Base-by-base conservation (phyloP, 2,329 filamentous ascomycete genomes). In the Cladophialophora chaetospira region DNA sequence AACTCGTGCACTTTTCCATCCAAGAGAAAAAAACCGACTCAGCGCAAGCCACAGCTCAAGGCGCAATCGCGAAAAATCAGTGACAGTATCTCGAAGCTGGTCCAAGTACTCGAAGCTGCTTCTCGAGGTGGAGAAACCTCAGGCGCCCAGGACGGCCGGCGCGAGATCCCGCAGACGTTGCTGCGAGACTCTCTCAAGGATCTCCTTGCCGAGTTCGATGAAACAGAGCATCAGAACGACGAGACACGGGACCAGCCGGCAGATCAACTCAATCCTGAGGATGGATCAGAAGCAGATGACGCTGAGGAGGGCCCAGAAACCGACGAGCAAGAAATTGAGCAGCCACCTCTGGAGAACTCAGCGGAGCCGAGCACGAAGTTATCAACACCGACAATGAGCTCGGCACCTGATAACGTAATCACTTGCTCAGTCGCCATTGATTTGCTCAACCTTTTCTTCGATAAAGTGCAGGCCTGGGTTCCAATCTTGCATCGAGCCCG, bases 401-500 rank as follows among this genome's bases (percentile, higher is more conserved):
- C 50, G 5, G n/a, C 19, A 4, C 4, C 43, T 9, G 48, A 35
- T 25, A 46, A 17, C 25, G 51, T 33, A 19, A 49, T 61, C 17
- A 44, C 50, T 19, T 57, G 46, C 29, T 61, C 55, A 4, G 2
- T 61, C 5, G 81, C 93, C 48, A 87, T 96, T 62, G 89, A 97
- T 67, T 91, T 96, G 68, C 76, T 97, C 50, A 87, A 95, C 67
- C 82, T 93, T 19, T 99, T 89, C 73, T 97, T 97, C 69, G 86
- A 92, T 56, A 97, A 95, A 72, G 82, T 95, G 5, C 90, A 97
- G 68, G 86, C 88, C 0, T 90, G 89, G 0, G 68, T 89, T 52
- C 91, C 94, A 13, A 88, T 97, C 80, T 88, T 97, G 54, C 93
- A 97, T 71, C 88, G 87, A 66, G 89, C 87, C 59, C 85, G 93